Evolutionary conservation across 139 green algal genomes (phyloP).

Genomic region (Monoraphidium neglectum): DNA sequence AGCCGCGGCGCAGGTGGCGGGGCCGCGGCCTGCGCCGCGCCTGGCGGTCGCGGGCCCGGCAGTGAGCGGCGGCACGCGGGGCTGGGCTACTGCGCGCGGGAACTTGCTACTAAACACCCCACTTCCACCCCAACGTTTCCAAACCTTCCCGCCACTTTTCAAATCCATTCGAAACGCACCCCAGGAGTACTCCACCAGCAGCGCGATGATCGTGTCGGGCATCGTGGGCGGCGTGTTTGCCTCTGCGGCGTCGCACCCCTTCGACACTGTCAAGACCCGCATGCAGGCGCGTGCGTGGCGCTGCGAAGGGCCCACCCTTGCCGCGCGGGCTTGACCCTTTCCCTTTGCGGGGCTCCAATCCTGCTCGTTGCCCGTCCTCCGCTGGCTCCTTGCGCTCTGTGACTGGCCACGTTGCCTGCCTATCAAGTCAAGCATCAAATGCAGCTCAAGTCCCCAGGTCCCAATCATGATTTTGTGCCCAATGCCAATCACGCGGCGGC

Average conservation of each 20-base stretch:
- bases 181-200: constrained; percentile 40
- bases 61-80: no score
- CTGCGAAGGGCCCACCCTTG: neutral
- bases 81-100: no score
- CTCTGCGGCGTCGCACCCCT: constrained; percentile 75
- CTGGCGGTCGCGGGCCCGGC: no score
- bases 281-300: constrained; percentile 65
- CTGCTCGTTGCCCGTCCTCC: neutral
- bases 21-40: no score
- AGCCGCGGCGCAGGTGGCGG: no score
- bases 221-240: constrained; percentile 74
- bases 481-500: no score
- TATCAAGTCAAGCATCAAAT: neutral
- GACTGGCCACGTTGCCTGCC: neutral
- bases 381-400: neutral
- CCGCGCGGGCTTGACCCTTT: neutral
- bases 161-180: neutral
- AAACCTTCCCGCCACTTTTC: neutral
- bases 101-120: neutral
- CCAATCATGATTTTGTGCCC: no score
- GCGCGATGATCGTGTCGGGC: constrained; percentile 55
- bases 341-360: neutral
- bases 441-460: no score
- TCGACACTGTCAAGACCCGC: constrained; percentile 90
- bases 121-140: neutral